These are phyloP conservation scores for Eucalyptus albens DNA, from an alignment of 345 rosid genomes.

Conservation along the genomic window DNA sequence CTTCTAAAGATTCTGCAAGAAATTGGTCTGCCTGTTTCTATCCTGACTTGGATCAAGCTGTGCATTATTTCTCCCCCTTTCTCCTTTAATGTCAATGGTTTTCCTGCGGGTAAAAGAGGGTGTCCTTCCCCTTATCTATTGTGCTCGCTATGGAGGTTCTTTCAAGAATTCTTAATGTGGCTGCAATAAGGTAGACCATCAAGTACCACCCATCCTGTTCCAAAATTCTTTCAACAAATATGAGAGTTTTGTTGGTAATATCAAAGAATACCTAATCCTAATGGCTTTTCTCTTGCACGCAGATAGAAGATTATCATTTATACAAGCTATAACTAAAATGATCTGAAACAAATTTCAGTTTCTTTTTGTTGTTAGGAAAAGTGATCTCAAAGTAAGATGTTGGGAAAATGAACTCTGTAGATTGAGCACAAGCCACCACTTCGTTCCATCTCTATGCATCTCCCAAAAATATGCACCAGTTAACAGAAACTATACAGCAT, in stretches of 20 bases:
- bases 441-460: not conserved
- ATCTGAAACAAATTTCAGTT: not conserved
- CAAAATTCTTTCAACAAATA: not conserved
- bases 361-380: not conserved
- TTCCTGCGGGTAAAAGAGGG: not conserved
- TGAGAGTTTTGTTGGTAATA: not conserved
- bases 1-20: not conserved
- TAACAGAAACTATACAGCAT: not conserved
- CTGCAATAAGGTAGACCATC: not conserved
- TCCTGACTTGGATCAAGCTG: not conserved
- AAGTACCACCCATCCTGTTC: no score
- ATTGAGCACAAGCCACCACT: not conserved
- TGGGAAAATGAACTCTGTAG: not conserved
- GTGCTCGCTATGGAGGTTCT: not conserved
- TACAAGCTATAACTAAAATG: not conserved
- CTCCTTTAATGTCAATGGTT: not conserved
- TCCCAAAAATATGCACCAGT: not conserved
- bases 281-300: not conserved
- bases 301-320: not conserved
- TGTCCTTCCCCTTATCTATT: not conserved
- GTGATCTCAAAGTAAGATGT: not conserved
- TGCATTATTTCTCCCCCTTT: not conserved
- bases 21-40: not conserved
- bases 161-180: not conserved
- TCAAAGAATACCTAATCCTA: not conserved